Base-by-base conservation (phyloP, 768 basidiomycete genomes). In the Postia placenta region DNA sequence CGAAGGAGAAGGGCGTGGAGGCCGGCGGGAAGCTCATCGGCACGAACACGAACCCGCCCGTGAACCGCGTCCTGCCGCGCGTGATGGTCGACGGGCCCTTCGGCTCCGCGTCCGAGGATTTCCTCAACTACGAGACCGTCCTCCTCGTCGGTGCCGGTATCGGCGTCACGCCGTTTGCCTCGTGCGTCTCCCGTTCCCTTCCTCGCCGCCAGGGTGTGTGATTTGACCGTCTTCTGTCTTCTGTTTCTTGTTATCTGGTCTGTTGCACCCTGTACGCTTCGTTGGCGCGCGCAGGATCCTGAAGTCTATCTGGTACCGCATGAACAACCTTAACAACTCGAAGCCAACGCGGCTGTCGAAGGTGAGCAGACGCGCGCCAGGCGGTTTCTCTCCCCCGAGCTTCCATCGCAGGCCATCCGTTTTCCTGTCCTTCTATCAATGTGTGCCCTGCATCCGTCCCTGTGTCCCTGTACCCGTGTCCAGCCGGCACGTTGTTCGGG, bases 51-150 rank as follows among this genome's bases (percentile, higher is more conserved):
- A 78, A 78, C 62, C 78, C 80, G 2, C 77, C 84, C 0, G 52
- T 91, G 48, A 85, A 84, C 64, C 75, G 82, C 30, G 72, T 84
- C 5, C 76, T 97, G 3, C 94, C 94, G 9, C 83, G 94, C 50
- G 74, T 97, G 60, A 96, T 96, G 93, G 80, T 97, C 43, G 94
- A 97, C 60, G 94, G 93, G 14, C 94, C 94, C 4, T 97, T 96
- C 62, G 94, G 94, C 12, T 85, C 81, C 52, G 92, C 94, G 7
- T 85, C 82, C 36, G 94, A 98, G 65, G 92, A 94, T 63, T 94
- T 88, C 63, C 72, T 89, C 63, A 92, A 91, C 47, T 93, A 81
- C 56, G 92, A 96, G 69, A 87, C 90, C 1, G 76, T 93, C 28
- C 69, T 95, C 26, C 80, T 96, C 33, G 89, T 94, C 41, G 93